Base-by-base conservation (phyloP, 306 rosid species). In the Cicer arietinum region DNA sequence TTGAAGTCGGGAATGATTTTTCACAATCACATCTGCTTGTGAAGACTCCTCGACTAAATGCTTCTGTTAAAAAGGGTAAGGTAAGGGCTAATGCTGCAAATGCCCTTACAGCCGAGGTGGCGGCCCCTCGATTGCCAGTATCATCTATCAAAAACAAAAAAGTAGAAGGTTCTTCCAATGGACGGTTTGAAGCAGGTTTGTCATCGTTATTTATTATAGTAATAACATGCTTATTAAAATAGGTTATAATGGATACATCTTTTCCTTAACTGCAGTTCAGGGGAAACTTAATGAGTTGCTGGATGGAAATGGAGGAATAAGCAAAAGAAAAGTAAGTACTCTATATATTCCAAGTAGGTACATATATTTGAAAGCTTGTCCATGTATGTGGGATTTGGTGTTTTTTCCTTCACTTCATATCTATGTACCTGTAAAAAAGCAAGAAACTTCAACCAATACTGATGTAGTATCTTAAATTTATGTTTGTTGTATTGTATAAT, bases 231-330 rank as follows among this genome's bases (percentile, higher is more conserved):
- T 13, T 81, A 45, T 59, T 81, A 67, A 50, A 76, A 51, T 76
- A 12, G 67, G 47, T 70, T 70, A 47, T 81, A 70, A 84, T 71
- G 72, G 60, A 62, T 81, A 45, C 80, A 79, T 57, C 46, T 79
- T 75, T 82, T 76, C 18, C 50, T 69, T 80, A 53, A 74, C 83
- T 88, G 83, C 92, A 95, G 99, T 95, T 76, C 96, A 95, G 82
- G 98, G 83, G 87, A 95, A 90, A 82, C 99, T 95, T 82, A 92
- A 86, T 18, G 99, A 92, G 83, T 81, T 95, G 84, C 79, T 95
- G 81, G 99, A 95, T 87, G 86, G 76, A 70, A 90, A 89, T 56
- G 99, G 99, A 39, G 99, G 99, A 73, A 88, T 95, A 75, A 95
- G 97, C 88, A 92, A 89, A 79, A 84, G 98, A 86, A 95, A 90